A percentile compares a stretch with the other conserved stretches of the same genome.
phyloP scores from a whole-genome alignment of 768 basidiomycete genomes.

The Tubosaeta sp. region DNA sequence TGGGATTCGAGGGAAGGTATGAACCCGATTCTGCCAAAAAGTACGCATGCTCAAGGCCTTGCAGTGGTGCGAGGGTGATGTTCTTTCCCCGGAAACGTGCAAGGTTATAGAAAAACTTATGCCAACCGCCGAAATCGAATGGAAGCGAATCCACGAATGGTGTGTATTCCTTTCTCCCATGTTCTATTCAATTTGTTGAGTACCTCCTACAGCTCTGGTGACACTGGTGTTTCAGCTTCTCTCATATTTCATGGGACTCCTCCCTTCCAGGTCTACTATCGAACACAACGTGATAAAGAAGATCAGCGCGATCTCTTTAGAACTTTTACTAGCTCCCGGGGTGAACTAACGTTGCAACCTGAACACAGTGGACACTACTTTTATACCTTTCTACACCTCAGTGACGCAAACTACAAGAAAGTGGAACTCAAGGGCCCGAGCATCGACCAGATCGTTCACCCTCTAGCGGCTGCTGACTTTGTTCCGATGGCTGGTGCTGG shows the following conservation, averaged over 20 bases:
- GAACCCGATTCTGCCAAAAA: not conserved
- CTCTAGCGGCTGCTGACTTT: slow-evolving; percentile 78
- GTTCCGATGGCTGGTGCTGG: slow-evolving; percentile 36
- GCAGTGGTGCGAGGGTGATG: slow-evolving; percentile 74
- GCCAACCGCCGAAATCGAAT: slow-evolving; percentile 82
- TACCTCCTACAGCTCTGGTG: slow-evolving; percentile 61
- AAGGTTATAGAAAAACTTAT: slow-evolving; percentile 68
- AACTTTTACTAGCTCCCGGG: slow-evolving; percentile 64
- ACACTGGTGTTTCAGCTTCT: slow-evolving; percentile 86
- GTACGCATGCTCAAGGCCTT: slow-evolving; percentile 2
- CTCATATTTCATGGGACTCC: slow-evolving; percentile 85
- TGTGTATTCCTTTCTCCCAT: slow-evolving; percentile 24
- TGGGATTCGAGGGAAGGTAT: slow-evolving; percentile 65
- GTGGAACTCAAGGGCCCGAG: slow-evolving; percentile 69
- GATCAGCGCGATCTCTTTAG: slow-evolving; percentile 54
- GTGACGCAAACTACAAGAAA: slow-evolving; percentile 80
- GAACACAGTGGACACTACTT: slow-evolving; percentile 86
- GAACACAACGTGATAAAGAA: slow-evolving; percentile 66
- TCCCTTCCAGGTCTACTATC: slow-evolving; percentile 84
- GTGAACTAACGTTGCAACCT: slow-evolving; percentile 81
- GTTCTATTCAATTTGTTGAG: slow-evolving; percentile 3
- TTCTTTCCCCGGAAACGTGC: slow-evolving; percentile 80
- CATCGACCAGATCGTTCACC: slow-evolving; percentile 88
- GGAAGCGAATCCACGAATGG: slow-evolving; percentile 92
- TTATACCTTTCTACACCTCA: slow-evolving; percentile 75